A percentile compares a stretch with the other conserved stretches of the same genome.
These are phyloP conservation scores for Fagopyrum tataricum DNA, from an alignment of 148 eudicot species.

Conservation along the genomic window DNA sequence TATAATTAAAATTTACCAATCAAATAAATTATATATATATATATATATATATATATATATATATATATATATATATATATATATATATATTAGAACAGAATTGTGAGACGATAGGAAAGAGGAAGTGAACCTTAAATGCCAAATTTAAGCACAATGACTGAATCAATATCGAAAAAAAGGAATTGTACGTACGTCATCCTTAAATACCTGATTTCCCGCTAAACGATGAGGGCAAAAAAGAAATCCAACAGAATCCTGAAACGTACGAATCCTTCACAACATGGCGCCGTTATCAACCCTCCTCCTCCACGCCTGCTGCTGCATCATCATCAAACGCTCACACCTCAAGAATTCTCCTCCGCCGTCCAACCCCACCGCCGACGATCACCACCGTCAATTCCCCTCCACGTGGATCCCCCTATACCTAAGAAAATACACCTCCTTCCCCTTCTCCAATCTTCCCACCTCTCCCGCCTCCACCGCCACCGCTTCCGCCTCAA, in stretches of 20 bases:
- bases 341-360: conserved; percentile 6
- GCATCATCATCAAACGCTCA: conserved; percentile 44
- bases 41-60: too few species aligned
- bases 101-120: too few species aligned
- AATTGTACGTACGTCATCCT: not conserved
- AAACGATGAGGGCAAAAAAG: not conserved
- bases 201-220: not conserved
- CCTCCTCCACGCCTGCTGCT: conserved; percentile 28
- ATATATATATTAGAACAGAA: too few species aligned
- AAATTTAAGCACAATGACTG: too few species aligned
- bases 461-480: conserved; percentile 13
- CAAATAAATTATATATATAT: too few species aligned
- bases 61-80: too few species aligned
- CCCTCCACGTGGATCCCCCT: not conserved
- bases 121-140: not conserved
- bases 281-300: conserved; percentile 36
- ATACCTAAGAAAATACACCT: conserved; percentile 50
- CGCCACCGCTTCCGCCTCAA: conserved; percentile 19
- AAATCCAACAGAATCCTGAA: not conserved
- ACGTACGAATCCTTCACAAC: not conserved
- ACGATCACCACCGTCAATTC: not conserved
- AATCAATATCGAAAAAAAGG: too few species aligned
- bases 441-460: conserved; percentile 29
- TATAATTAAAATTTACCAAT: too few species aligned
- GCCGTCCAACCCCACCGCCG: not conserved